Percentiles rank a stretch among this genome's conserved stretches.
These are phyloP conservation scores for Sphaerostilbella broomeana DNA, from an alignment of 2,329 filamentous ascomycete species.

Conservation along the genomic window DNA sequence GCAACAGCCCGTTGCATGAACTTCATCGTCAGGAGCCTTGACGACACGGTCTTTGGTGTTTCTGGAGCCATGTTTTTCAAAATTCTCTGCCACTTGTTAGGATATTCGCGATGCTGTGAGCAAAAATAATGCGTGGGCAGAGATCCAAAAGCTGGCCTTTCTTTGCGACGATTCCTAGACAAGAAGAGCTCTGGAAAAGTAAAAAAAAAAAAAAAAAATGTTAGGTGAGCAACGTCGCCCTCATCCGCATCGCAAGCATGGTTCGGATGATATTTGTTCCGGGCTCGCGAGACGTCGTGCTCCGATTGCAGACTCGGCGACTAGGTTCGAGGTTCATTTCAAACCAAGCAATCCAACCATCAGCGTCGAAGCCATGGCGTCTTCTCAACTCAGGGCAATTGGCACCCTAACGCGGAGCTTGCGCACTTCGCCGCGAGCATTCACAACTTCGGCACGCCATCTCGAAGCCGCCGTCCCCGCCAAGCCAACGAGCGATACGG, in stretches of 20 bases:
- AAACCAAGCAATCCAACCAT: constrained; percentile 8
- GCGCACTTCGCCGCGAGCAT: constrained; percentile 40
- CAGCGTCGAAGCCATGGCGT: constrained; percentile 31
- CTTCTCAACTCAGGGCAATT: constrained; percentile 40
- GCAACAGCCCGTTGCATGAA: constrained; percentile 89
- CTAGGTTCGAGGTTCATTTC: constrained; percentile 4
- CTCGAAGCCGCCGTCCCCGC: constrained; percentile 38
- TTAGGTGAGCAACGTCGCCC: not conserved
- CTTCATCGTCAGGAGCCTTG: constrained; percentile 87
- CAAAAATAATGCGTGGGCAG: no score
- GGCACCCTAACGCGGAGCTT: constrained; percentile 38
- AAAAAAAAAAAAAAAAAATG: constrained; percentile 9
- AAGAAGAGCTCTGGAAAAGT: no score
- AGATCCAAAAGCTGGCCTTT: no score
- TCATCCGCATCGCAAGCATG: constrained; percentile 1
- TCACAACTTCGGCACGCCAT: constrained; percentile 42
- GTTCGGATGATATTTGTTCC: constrained; percentile 10
- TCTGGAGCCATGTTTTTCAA: constrained; percentile 38
- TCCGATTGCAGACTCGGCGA: constrained; percentile 1
- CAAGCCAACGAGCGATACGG: constrained; percentile 32
- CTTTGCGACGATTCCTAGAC: no score
- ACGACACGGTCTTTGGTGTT: constrained; percentile 68
- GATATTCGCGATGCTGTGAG: no score
- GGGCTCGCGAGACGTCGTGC: constrained; percentile 1
- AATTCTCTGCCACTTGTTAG: no score